phyloP scores from a whole-genome alignment of 179 eudicot species.

The Vitellaria paradoxa region DNA sequence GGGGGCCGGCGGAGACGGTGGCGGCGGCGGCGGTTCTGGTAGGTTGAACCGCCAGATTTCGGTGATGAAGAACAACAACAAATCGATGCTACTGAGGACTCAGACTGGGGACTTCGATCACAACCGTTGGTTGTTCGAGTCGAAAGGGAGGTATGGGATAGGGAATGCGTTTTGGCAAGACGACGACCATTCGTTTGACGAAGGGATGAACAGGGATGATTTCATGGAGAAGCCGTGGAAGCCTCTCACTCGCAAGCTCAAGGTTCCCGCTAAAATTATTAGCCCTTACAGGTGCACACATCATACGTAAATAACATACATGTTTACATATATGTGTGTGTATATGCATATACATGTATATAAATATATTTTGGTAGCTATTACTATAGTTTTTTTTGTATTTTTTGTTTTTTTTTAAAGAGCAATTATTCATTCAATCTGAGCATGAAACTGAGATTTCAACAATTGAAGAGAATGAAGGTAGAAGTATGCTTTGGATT shows the following conservation, averaged over 20 bases:
- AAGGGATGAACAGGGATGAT: slow-evolving; percentile 56
- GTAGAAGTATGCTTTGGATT: neutral
- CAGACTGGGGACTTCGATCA: slow-evolving; percentile 87
- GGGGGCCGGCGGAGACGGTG: slow-evolving; percentile 8
- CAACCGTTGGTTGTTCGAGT: slow-evolving; percentile 85
- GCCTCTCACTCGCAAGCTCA: slow-evolving; percentile 78
- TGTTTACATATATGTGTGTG: neutral
- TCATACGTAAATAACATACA: neutral
- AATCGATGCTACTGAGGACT: slow-evolving; percentile 75
- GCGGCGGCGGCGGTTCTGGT: slow-evolving; percentile 16
- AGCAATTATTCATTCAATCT: no score
- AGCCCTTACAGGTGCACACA: slow-evolving; percentile 85
- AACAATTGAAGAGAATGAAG: neutral
- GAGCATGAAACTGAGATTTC: neutral
- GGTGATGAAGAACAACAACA: slow-evolving; percentile 47
- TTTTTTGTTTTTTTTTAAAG: no score
- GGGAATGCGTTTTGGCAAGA: slow-evolving; percentile 84
- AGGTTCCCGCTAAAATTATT: slow-evolving; percentile 51
- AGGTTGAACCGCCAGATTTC: slow-evolving; percentile 66
- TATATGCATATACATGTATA: no score
- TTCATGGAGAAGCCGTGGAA: slow-evolving; percentile 95
- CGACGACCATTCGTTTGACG: slow-evolving; percentile 55
- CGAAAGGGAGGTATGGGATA: slow-evolving; percentile 83
- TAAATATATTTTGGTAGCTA: no score
- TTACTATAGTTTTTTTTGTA: no score